Evolutionary conservation across 2,329 filamentous ascomycete genomes (phyloP).

Genomic region (Zymoseptoria crescenta): DNA sequence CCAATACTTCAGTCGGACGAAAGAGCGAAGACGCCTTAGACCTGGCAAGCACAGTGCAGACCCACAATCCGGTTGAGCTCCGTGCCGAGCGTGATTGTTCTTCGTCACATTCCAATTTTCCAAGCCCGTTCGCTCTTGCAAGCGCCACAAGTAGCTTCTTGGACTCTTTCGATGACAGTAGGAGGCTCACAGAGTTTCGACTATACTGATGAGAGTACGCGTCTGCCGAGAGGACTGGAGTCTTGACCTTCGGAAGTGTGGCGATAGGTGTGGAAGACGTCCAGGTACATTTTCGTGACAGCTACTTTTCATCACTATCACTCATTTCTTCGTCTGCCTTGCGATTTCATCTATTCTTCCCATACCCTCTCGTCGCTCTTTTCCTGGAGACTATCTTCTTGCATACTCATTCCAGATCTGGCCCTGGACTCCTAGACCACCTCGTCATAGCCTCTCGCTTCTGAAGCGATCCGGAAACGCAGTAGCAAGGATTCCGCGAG

Average conservation of each 20-base stretch:
- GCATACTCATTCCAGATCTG: background rate
- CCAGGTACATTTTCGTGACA: background rate
- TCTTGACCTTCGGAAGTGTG: background rate
- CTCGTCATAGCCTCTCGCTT: background rate
- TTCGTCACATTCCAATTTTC: background rate
- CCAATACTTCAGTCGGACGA: background rate
- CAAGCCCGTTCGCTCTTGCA: background rate
- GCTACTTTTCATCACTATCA: background rate
- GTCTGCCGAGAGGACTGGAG: background rate
- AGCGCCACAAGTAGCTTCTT: background rate
- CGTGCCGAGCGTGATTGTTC: background rate
- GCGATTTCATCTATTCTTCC: background rate
- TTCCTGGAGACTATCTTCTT: background rate
- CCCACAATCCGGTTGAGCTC: background rate
- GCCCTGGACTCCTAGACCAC: background rate
- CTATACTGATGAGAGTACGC: background rate
- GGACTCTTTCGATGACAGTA: background rate
- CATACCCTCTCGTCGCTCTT: background rate
- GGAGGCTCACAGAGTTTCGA: background rate
- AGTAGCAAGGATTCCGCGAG: background rate
- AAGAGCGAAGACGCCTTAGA: background rate
- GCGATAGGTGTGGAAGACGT: background rate
- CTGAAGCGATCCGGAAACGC: background rate
- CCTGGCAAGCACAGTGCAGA: background rate
- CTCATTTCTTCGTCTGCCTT: background rate